A percentile compares a stretch with the other conserved stretches of the same genome.
Conservation (phyloP, 2,329 filamentous ascomycete genomes). For the Elsinoe fawcettii region DNA sequence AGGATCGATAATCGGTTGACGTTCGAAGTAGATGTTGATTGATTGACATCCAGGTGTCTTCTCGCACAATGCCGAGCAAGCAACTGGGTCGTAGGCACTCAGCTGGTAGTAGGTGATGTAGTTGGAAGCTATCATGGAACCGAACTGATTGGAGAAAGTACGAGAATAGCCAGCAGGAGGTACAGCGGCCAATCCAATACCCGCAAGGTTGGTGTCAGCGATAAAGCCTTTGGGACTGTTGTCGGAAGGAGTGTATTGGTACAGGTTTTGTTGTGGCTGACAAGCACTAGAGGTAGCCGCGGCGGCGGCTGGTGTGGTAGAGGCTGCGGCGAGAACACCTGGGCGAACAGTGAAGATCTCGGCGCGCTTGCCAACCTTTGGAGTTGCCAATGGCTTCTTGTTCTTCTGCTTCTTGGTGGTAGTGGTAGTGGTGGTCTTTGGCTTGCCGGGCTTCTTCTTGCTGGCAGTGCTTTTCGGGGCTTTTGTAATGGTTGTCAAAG, state of each 20-base stretch:
- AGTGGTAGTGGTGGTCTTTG: background rate
- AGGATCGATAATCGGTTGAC: slow-evolving; percentile 16
- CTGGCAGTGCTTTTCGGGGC: background rate
- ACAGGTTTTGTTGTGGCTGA: background rate
- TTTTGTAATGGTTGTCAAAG: background rate
- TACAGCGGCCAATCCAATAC: background rate
- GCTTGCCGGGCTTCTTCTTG: background rate
- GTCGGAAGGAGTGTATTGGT: background rate
- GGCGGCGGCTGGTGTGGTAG: background rate
- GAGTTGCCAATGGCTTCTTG: background rate
- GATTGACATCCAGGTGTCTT: slow-evolving; percentile 13
- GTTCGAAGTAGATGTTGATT: slow-evolving; percentile 19
- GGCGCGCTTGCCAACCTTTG: background rate
- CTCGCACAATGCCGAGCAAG: slow-evolving; percentile 17
- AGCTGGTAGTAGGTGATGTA: slow-evolving; percentile 15
- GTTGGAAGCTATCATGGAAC: slow-evolving; percentile 15
- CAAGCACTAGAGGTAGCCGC: slow-evolving; percentile 14
- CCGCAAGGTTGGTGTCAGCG: slow-evolving; percentile 5
- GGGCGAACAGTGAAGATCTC: slow-evolving; percentile 1
- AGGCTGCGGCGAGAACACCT: background rate
- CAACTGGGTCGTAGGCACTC: slow-evolving; percentile 7
- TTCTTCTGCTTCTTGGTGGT: background rate
- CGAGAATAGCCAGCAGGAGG: slow-evolving; percentile 15
- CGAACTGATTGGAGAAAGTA: slow-evolving; percentile 19
- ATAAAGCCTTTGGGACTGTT: slow-evolving; percentile 8